These are phyloP conservation scores for Mucor irregularis DNA, from an alignment of 371 early-diverging fungal species.

Conservation along the genomic window DNA sequence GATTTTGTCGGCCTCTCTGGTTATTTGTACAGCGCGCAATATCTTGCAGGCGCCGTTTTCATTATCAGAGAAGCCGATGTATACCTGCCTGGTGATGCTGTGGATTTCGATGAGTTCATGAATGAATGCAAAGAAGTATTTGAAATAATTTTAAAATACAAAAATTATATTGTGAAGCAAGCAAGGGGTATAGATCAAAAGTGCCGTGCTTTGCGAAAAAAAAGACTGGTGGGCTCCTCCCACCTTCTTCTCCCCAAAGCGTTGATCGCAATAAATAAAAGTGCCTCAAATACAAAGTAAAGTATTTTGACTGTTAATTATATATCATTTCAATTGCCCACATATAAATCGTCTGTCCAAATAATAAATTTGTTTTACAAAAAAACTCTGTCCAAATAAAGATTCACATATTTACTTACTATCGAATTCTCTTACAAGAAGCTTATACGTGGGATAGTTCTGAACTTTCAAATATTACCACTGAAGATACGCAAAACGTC, in stretches of 20 bases:
- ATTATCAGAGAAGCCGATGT: neutral
- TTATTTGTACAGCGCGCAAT: slow-evolving; percentile 3
- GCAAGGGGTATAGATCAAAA: neutral
- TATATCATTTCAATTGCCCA: too few relatives aligned
- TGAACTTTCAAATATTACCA: too few relatives aligned
- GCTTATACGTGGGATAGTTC: too few relatives aligned
- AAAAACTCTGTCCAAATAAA: too few relatives aligned
- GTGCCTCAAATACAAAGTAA: too few relatives aligned
- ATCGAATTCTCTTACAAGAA: too few relatives aligned
- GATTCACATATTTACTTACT: too few relatives aligned
- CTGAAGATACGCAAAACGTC: too few relatives aligned
- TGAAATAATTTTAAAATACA: neutral
- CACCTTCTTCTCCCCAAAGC: slow-evolving; percentile 10
- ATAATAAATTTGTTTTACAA: too few relatives aligned
- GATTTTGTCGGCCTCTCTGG: slow-evolving; percentile 11
- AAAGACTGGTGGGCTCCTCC: neutral
- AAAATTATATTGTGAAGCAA: slow-evolving; percentile 9
- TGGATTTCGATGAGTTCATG: neutral
- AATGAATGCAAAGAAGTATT: neutral
- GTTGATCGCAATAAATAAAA: slow-evolving; percentile 6
- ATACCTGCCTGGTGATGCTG: slow-evolving; percentile 3
- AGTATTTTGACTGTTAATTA: too few relatives aligned
- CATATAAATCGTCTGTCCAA: too few relatives aligned
- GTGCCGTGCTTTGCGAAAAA: neutral
- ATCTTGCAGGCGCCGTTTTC: slow-evolving; percentile 2